Evolutionary conservation across 257 asterid genomes (phyloP), one percentile per base, ranked within the genome.

Genomic region (Solanum habrochaites): DNA sequence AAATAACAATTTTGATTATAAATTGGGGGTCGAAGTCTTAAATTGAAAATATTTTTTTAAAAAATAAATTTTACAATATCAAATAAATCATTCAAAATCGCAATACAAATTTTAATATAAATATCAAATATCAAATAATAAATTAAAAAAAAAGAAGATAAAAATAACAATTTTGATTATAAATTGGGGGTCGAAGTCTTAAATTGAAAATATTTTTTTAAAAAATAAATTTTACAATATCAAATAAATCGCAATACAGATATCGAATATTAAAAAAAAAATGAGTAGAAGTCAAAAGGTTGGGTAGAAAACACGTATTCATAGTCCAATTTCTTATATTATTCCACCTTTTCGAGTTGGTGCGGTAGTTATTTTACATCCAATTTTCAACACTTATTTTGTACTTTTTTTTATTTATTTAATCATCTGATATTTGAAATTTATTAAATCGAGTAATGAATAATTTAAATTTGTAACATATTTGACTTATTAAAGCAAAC

Each of bases 281-380:
- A 6, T 52, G 23, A 21, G 20, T 21, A 37, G 8, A 74, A 74
- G 83, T 78, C 83, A 78, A 77, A 77, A 78, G 10, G 83, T 78
- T 78, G 83, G 83, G 64, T 78, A 78, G 64, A 25, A 43, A 45
- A 25, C 25, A 42, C 62, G 64, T 78, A 14, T 8, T 43, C 11
- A 25, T 2, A 77, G 39, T 77, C 62, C 39, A 77, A 77, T 15
- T 42, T 15, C 23, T 25, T 12, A 27, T 74, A 40, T 21, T 75
- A 75, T 40, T 75, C 58, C 35, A 74, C 12, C 21, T 56, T 74
- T 23, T 40, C 23, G 39, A 45, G 64, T 78, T 78, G 64, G 83
- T 78, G 83, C 16, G 83, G 64, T 45, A 45, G 83, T 78, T 43
- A 45, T 7, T 77, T 73, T 73, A 25, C 49, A 73, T 73, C 31